A percentile compares a stretch with the other conserved stretches of the same genome.
Conservation (phyloP, 2,329 filamentous ascomycete species). For the Dactylellina cionopaga region DNA sequence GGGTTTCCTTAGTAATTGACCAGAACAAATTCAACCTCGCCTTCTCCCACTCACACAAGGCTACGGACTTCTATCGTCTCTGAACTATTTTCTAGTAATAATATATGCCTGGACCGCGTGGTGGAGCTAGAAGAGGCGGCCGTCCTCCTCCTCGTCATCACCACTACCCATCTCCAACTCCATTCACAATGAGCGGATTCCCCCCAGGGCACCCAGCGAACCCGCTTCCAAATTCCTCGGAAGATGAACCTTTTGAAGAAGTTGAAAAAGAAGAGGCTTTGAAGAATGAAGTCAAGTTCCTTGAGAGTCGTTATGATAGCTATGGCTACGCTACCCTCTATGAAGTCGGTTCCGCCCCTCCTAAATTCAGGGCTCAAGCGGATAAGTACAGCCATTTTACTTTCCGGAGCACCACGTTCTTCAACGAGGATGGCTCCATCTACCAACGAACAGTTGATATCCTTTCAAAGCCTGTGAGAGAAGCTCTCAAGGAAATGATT, state of each 20-base stretch:
- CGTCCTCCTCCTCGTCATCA: too few species aligned
- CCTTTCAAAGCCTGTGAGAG: constrained; percentile 21
- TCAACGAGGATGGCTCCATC: constrained; percentile 8
- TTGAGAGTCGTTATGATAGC: constrained; percentile 59
- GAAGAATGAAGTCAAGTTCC: constrained; percentile 57
- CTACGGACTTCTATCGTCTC: neutral
- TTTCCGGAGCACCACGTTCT: constrained; percentile 55
- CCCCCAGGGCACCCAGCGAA: too few species aligned
- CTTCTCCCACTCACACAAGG: neutral
- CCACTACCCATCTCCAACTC: too few species aligned
- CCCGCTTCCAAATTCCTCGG: neutral
- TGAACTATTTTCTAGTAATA: too few species aligned
- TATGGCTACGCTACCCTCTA: constrained; percentile 57
- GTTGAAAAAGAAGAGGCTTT: constrained; percentile 23
- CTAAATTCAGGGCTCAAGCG: constrained; percentile 56
- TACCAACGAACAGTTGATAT: constrained; percentile 32
- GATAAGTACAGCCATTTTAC: constrained; percentile 59
- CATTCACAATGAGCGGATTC: too few species aligned
- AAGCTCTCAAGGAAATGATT: constrained; percentile 24
- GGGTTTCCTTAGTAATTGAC: neutral
- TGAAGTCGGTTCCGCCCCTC: constrained; percentile 57
- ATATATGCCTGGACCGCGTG: too few species aligned
- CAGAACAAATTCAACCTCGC: too few species aligned
- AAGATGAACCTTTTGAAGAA: constrained; percentile 27
- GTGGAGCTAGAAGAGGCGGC: too few species aligned